Percentiles rank a stretch among this genome's conserved stretches.
phyloP scores from a whole-genome alignment of 1,284 basidiomycete species.

The Megacollybia platyphylla region DNA sequence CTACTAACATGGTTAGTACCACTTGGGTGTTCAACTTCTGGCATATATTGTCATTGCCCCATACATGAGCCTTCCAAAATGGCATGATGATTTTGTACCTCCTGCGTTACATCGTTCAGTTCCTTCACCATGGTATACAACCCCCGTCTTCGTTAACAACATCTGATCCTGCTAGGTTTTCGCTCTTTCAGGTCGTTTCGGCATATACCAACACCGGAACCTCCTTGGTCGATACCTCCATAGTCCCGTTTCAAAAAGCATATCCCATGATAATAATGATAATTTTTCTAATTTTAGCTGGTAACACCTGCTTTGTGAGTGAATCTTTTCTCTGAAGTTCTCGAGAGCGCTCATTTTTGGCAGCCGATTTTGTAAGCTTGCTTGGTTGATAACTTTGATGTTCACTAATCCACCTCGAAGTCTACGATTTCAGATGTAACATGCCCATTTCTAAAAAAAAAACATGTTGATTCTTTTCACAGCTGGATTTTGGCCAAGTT shows the following conservation, averaged over 20 bases:
- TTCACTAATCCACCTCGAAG: slow-evolving; percentile 16
- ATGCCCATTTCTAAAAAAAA: slow-evolving; percentile 8
- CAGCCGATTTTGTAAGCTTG: slow-evolving; percentile 63
- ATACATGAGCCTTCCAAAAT: slow-evolving; percentile 48
- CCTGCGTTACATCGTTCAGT: slow-evolving; percentile 42
- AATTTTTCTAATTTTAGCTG: slow-evolving; percentile 68
- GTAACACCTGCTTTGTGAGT: slow-evolving; percentile 87
- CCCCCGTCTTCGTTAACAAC: background rate
- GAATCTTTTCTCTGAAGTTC: background rate
- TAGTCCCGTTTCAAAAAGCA: slow-evolving; percentile 80
- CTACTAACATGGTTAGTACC: slow-evolving; percentile 41
- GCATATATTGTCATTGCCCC: slow-evolving; percentile 68
- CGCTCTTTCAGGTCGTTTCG: slow-evolving; percentile 78
- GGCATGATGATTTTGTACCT: slow-evolving; percentile 43
- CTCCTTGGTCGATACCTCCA: slow-evolving; percentile 81
- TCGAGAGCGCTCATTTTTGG: slow-evolving; percentile 3
- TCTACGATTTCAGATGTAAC: slow-evolving; percentile 53
- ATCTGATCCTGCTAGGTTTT: slow-evolving; percentile 48
- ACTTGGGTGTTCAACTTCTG: slow-evolving; percentile 54
- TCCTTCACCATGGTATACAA: slow-evolving; percentile 41
- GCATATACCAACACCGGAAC: slow-evolving; percentile 76
- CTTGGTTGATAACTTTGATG: background rate
- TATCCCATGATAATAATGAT: slow-evolving; percentile 69
- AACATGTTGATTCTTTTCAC: slow-evolving; percentile 3
- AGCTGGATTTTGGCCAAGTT: slow-evolving; percentile 70